These are phyloP conservation scores for Candida andamanensis DNA, from an alignment of 805 yeast genomes.

Conservation along the genomic window DNA sequence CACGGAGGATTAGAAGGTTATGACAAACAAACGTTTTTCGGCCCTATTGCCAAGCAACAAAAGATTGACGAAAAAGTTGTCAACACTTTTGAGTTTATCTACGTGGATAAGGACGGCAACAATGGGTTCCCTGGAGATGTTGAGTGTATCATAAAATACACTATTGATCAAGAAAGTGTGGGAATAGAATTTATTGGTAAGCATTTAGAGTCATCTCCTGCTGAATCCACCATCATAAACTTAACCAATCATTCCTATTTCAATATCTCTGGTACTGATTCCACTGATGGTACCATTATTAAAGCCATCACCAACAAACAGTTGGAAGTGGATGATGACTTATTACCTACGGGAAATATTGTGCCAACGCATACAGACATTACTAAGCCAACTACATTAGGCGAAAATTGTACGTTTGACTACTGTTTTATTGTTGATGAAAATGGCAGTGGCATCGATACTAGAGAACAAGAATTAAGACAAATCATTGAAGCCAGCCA, in stretches of 20 bases:
- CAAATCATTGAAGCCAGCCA: conserved; percentile 40
- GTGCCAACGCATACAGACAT: conserved; percentile 20
- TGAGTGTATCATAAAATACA: conserved; percentile 42
- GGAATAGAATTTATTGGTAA: conserved; percentile 45
- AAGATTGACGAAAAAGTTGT: conserved; percentile 25
- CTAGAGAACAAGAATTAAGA: conserved; percentile 34
- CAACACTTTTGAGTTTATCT: conserved; percentile 26
- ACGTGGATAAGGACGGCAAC: conserved; percentile 42
- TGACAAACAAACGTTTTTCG: conserved; percentile 46
- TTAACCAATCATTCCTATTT: conserved; percentile 64
- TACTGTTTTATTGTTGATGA: conserved; percentile 47
- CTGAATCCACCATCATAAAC: conserved; percentile 46
- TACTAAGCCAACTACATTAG: conserved; percentile 16
- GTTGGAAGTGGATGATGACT: conserved; percentile 37
- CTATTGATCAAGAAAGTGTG: conserved; percentile 34
- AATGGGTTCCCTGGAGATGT: conserved; percentile 62
- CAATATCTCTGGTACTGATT: conserved; percentile 34
- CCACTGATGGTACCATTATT: conserved; percentile 28
- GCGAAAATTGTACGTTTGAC: conserved; percentile 28
- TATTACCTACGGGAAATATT: conserved; percentile 44
- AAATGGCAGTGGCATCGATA: conserved; percentile 36
- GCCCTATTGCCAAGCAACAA: conserved; percentile 44
- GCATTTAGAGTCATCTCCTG: conserved; percentile 21
- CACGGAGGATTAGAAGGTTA: conserved; percentile 56
- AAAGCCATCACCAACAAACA: conserved; percentile 33